Percentiles rank a stretch among this genome's conserved stretches.
Conservation (phyloP, 805 yeast species). For the Sugiyamaella marilandica region DNA sequence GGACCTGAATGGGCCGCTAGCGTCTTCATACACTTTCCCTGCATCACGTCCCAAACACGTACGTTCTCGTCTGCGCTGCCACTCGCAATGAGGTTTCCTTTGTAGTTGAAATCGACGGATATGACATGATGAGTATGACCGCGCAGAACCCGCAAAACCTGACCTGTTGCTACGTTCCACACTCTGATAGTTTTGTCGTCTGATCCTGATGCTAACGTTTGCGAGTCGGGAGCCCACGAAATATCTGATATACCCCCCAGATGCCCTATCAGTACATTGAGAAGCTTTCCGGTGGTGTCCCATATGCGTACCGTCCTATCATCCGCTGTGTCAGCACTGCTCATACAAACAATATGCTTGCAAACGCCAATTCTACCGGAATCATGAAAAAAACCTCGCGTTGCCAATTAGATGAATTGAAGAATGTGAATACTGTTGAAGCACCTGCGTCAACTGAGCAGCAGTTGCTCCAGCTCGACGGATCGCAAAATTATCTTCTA, state of each 20-base stretch:
- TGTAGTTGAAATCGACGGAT: constrained; percentile 59
- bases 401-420: no score
- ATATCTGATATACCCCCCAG: constrained; percentile 67
- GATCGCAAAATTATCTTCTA: no score
- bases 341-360: no score
- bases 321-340: constrained; percentile 26
- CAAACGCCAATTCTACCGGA: no score
- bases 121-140: constrained; percentile 88
- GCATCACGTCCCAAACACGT: constrained; percentile 78
- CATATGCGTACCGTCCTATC: constrained; percentile 59
- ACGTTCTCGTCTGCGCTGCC: constrained; percentile 91
- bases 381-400: constrained; percentile 20
- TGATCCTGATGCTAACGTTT: constrained; percentile 73
- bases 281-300: constrained; percentile 38
- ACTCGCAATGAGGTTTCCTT: constrained; percentile 73
- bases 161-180: constrained; percentile 53
- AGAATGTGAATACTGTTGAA: neutral
- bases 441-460: no score
- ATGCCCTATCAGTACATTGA: constrained; percentile 50
- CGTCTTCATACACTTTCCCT: constrained; percentile 68
- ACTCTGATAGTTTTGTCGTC: constrained; percentile 79
- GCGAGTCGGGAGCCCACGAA: constrained; percentile 70
- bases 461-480: no score
- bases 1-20: constrained; percentile 93
- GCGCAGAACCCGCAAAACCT: constrained; percentile 39